These are phyloP conservation scores for Albophoma yamanashiensis DNA, from an alignment of 2,329 filamentous ascomycete species.

Conservation along the genomic window DNA sequence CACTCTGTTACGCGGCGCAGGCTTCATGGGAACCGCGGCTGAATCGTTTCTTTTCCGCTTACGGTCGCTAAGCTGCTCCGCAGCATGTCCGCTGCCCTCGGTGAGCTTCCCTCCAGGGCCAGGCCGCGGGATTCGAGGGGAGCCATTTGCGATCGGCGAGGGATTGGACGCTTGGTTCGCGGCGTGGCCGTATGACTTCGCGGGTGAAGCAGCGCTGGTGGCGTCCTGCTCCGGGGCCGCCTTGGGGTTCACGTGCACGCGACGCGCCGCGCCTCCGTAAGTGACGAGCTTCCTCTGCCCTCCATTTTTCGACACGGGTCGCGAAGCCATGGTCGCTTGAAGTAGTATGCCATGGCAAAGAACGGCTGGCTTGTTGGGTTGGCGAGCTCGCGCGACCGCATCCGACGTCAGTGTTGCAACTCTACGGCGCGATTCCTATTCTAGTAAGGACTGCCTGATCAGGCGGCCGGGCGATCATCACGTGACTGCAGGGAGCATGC, in stretches of 20 bases:
- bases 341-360: background rate
- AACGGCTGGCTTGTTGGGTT: background rate
- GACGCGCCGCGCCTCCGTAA: background rate
- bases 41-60: background rate
- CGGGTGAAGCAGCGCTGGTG: background rate
- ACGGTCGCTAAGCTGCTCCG: background rate
- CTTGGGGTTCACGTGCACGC: background rate
- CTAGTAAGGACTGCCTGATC: background rate
- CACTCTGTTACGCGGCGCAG: background rate
- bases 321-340: background rate
- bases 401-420: background rate
- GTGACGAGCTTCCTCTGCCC: background rate
- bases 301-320: background rate
- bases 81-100: background rate
- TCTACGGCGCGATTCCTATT: background rate
- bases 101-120: background rate
- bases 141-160: background rate
- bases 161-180: background rate
- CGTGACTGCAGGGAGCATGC: too few species aligned
- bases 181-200: background rate
- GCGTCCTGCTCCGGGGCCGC: background rate
- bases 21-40: background rate
- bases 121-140: background rate
- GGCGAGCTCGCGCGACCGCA: background rate
- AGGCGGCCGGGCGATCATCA: too few species aligned